A percentile compares a stretch with the other conserved stretches of the same genome.
Evolutionary conservation across 2,329 filamentous ascomycete genomes (phyloP).

Genomic region (Talaromyces albobiverticillius): DNA sequence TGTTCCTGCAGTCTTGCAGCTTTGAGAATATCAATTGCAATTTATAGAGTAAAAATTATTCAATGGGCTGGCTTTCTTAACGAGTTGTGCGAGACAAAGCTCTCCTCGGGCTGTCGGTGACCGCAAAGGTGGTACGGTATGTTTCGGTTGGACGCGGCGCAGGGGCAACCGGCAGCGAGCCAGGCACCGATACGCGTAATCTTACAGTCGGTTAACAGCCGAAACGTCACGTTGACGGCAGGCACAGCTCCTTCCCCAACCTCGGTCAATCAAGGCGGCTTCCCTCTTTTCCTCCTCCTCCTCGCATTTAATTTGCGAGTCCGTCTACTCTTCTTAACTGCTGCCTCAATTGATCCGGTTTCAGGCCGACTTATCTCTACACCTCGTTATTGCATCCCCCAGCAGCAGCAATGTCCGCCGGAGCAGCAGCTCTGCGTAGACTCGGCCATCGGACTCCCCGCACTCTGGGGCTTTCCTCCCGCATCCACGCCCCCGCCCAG

Average conservation of each 20-base stretch:
- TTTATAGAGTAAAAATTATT: too few species aligned
- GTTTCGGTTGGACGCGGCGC: slow-evolving; percentile 13
- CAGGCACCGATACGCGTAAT: too few species aligned
- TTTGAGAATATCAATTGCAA: too few species aligned
- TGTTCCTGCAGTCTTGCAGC: too few species aligned
- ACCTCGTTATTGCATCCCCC: too few species aligned
- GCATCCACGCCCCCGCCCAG: slow-evolving; percentile 43
- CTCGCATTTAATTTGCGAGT: too few species aligned
- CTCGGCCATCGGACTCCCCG: slow-evolving; percentile 40
- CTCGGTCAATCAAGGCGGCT: slow-evolving; percentile 7
- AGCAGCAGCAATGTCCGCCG: slow-evolving; percentile 34
- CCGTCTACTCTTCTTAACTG: too few species aligned
- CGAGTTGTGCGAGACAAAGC: too few species aligned
- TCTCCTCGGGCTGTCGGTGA: too few species aligned
- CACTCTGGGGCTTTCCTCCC: slow-evolving; percentile 42
- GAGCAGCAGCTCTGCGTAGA: slow-evolving; percentile 39
- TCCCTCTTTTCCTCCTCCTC: not conserved
- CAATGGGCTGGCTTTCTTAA: too few species aligned
- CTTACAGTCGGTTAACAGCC: too few species aligned
- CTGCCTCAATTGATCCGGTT: slow-evolving; percentile 2
- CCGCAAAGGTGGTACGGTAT: not conserved
- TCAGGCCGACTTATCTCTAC: not conserved
- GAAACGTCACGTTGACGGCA: slow-evolving; percentile 12
- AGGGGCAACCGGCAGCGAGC: not conserved
- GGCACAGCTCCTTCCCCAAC: not conserved